Conservation (phyloP, 169 alveolate species). For the Eimeria acervulina region DNA sequence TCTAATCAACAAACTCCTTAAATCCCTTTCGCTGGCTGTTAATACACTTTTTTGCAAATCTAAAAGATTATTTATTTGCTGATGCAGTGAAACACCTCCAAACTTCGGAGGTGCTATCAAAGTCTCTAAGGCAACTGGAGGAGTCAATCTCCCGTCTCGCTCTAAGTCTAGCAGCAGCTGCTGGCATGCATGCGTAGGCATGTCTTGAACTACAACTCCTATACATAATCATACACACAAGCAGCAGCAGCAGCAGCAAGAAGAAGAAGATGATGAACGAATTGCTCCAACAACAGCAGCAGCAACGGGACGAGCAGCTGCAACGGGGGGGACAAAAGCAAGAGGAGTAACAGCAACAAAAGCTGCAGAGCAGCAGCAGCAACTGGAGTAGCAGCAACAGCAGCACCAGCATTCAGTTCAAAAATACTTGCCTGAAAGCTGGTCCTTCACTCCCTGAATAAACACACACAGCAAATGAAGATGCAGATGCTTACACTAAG, state of each 20-base stretch:
- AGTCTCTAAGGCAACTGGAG: neutral
- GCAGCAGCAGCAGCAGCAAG: slow-evolving; percentile 23
- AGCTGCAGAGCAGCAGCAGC: slow-evolving; percentile 24
- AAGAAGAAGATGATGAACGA: neutral
- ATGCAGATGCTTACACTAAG: neutral
- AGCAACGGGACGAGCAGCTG: neutral
- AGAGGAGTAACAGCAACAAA: neutral
- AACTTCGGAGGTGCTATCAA: neutral
- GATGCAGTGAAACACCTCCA: too few species aligned
- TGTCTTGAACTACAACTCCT: slow-evolving; percentile 9
- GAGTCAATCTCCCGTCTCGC: neutral
- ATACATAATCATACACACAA: neutral
- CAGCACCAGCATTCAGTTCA: neutral
- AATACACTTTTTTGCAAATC: neutral
- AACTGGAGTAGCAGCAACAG: slow-evolving; percentile 7
- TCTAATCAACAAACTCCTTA: neutral
- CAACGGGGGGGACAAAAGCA: too few species aligned
- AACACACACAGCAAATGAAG: neutral
- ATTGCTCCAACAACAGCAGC: neutral
- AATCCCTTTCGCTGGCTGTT: neutral
- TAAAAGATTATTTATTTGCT: neutral
- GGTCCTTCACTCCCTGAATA: neutral
- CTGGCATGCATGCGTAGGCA: slow-evolving; percentile 42
- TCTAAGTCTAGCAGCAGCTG: neutral
- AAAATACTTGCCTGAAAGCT: neutral